These are phyloP conservation scores for Papiliotrema nemorosa DNA, from an alignment of 1,284 basidiomycete species.

Conservation along the genomic window DNA sequence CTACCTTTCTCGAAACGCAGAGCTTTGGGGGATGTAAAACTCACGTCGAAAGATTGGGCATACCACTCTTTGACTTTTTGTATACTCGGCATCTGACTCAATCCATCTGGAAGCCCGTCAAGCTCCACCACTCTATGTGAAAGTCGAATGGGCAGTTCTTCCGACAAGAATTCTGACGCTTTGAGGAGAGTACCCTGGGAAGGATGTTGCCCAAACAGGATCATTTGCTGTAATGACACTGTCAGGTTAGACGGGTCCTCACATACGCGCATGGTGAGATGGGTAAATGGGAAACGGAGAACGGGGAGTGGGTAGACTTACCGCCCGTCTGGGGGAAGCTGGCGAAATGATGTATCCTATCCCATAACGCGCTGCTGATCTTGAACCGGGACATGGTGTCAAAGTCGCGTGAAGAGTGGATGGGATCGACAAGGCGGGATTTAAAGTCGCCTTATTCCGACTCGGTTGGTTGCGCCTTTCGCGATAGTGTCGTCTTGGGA, in stretches of 20 bases:
- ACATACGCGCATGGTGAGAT: not conserved
- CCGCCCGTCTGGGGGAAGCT: slow-evolving; percentile 90
- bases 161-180: slow-evolving; percentile 76
- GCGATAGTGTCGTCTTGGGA: not conserved
- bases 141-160: slow-evolving; percentile 80
- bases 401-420: not conserved
- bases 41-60: slow-evolving; percentile 93
- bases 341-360: slow-evolving; percentile 89
- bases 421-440: not conserved
- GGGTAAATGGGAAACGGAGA: not conserved
- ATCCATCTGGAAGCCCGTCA: slow-evolving; percentile 86
- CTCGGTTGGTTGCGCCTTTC: not conserved
- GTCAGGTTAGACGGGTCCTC: slow-evolving; percentile 1
- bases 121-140: slow-evolving; percentile 96
- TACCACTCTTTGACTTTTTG: slow-evolving; percentile 98
- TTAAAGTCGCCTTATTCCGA: no score
- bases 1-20: not conserved
- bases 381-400: slow-evolving; percentile 50
- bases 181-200: slow-evolving; percentile 81
- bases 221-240: slow-evolving; percentile 92
- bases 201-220: slow-evolving; percentile 80
- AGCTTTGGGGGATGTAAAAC: slow-evolving; percentile 27
- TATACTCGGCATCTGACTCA: slow-evolving; percentile 89
- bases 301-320: slow-evolving; percentile 47
- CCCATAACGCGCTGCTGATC: slow-evolving; percentile 78